Conservation (phyloP, 768 basidiomycete species). For the Kwoniella dejecticola region DNA sequence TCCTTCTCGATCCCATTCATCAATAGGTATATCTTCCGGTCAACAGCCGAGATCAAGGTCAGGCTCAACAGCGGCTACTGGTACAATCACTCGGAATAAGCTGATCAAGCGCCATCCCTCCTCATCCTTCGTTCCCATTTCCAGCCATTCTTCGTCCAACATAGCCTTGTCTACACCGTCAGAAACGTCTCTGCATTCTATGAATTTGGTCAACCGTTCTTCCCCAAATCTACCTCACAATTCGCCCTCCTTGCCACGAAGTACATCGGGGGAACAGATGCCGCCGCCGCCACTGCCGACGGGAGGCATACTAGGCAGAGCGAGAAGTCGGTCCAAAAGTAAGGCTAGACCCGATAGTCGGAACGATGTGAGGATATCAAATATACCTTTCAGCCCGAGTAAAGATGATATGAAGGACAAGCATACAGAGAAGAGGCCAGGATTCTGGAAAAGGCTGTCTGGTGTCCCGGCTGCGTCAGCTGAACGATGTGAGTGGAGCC, state of each 20-base stretch:
- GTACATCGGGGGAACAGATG: conserved; percentile 45
- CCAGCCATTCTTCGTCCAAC: conserved; percentile 12
- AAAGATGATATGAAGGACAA: conserved; percentile 22
- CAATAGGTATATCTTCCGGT: background rate
- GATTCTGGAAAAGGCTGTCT: conserved; percentile 47
- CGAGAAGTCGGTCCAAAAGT: conserved; percentile 28
- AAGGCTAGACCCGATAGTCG: conserved; percentile 1
- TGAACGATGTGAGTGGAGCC: conserved; percentile 16
- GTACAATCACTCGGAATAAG: conserved; percentile 23
- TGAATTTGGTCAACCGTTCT: conserved; percentile 16
- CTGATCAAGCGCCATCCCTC: conserved; percentile 41
- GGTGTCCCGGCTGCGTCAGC: conserved; percentile 19
- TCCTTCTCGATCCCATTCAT: conserved; percentile 13
- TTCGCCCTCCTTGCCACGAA: conserved; percentile 20
- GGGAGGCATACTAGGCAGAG: conserved; percentile 2
- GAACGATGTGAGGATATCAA: conserved; percentile 22
- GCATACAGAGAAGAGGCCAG: conserved; percentile 21
- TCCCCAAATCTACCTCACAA: conserved; percentile 23
- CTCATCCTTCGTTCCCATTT: conserved; percentile 27
- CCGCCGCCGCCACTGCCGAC: conserved; percentile 42
- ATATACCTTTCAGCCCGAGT: conserved; percentile 39
- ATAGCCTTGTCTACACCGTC: background rate
- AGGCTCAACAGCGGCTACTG: conserved; percentile 12
- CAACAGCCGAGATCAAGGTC: conserved; percentile 16
- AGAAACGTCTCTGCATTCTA: conserved; percentile 9